A percentile compares a stretch with the other conserved stretches of the same genome.
These are phyloP conservation scores for Apiosordaria backusii DNA, from an alignment of 495 filamentous ascomycete species.

Conservation along the genomic window DNA sequence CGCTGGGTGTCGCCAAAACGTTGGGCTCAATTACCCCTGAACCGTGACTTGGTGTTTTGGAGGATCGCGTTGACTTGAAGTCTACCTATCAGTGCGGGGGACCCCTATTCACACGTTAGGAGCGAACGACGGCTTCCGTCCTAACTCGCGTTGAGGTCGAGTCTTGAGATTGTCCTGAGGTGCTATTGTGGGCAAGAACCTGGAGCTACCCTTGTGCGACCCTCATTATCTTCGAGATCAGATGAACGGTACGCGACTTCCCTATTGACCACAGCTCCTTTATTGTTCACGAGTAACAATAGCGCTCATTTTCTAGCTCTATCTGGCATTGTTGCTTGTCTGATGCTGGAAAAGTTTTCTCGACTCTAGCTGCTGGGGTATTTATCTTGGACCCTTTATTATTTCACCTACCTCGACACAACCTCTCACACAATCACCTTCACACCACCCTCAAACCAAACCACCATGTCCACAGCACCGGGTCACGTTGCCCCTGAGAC, in stretches of 20 bases:
- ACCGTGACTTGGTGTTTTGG: neutral
- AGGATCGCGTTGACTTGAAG: neutral
- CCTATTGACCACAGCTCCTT: neutral
- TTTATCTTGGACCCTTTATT: neutral
- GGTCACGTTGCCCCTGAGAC: constrained; percentile 32
- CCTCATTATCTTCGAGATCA: neutral
- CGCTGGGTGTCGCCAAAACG: neutral
- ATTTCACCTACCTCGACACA: neutral
- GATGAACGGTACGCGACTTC: neutral
- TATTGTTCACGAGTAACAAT: neutral
- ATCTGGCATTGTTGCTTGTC: neutral
- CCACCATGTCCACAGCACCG: constrained; percentile 34
- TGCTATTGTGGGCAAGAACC: neutral
- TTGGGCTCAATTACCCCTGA: neutral
- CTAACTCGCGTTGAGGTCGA: neutral
- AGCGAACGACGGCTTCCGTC: neutral
- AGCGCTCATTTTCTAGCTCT: neutral
- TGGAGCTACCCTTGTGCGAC: neutral
- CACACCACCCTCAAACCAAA: neutral
- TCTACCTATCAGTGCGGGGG: neutral
- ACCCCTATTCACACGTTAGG: neutral
- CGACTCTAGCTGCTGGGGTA: neutral
- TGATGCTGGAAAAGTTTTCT: neutral
- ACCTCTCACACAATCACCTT: neutral
- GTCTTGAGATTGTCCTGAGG: neutral